Base-by-base conservation (phyloP, 2,329 filamentous ascomycete genomes). In the Pestalotiopsis sp. region DNA sequence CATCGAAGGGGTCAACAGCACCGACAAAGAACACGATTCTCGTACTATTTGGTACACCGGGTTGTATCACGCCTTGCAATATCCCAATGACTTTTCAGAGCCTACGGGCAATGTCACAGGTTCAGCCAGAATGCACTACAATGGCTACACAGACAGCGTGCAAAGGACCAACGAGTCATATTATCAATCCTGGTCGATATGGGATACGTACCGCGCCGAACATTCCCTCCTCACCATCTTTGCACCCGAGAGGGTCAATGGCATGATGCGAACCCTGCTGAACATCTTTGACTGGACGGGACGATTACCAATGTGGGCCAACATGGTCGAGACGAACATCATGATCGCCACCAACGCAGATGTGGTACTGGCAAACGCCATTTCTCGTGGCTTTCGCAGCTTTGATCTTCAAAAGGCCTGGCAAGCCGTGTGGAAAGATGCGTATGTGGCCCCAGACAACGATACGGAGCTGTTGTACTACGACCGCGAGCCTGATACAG, bases 331-430 rank as follows among this genome's bases (percentile, higher is more conserved):
- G 70, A 85, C 82, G 1, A 85, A 85, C 73, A 85, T 84, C 69
- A 85, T 85, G 83, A 83, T 85, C 45, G 82, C 82, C 1, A 85
- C 83, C 0, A 83, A 85, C 68, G 83, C 82, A 14, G 83, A 85
- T 62, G 83, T 79, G 1, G 81, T 86, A 2, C 73, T 86, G 3
- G 81, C 84, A n/a, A 85, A 85, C 67, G 83, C 83, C 0, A 75
- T 85, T 0, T 74, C 76, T 11, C 77, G 81, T 5, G 81, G 81
- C 2, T 85, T 85, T 70, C 75, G 72, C 1, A 77, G 74, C 17
- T 85, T 85, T 59, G 76, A 85, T 58, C 70, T 84, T n/a, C 52
- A 68, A 3, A 81, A 81, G 57, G 81, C 82, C 0, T 86, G 83
- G 83, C 66, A 74, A 12, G 83, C 80, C 0, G 83, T 85, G 0